Conservation (phyloP, 371 early-diverging fungal species). For the Mortierella sp. region DNA sequence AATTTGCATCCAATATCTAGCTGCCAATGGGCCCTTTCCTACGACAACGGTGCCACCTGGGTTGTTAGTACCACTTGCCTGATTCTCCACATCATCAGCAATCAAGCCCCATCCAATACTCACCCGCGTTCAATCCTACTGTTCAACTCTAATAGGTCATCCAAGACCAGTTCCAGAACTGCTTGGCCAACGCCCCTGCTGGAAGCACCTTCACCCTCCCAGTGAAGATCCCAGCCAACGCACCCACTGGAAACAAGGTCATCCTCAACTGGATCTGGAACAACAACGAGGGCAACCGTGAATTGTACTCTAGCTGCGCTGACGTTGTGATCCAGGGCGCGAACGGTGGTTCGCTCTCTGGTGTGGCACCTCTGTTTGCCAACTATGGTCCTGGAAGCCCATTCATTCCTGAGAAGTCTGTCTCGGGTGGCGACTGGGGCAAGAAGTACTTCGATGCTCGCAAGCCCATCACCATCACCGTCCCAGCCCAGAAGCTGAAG, state of each 20-base stretch:
- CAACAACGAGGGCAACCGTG: conserved; percentile 72
- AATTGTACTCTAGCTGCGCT: conserved; percentile 74
- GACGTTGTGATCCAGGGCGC: conserved; percentile 64
- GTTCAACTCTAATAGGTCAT: conserved; percentile 48
- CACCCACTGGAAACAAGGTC: conserved; percentile 60
- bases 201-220: conserved; percentile 38
- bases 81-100: background rate
- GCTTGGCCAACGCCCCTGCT: conserved; percentile 39
- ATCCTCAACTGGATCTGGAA: conserved; percentile 75
- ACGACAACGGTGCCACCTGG: conserved; percentile 67
- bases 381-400: conserved; percentile 55
- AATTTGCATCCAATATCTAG: conserved; percentile 12
- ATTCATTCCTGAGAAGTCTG: conserved; percentile 36
- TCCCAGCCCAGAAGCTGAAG: conserved; percentile 42
- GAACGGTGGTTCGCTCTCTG: conserved; percentile 56
- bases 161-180: conserved; percentile 63
- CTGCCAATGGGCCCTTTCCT: conserved; percentile 74
- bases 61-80: conserved; percentile 61
- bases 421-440: conserved; percentile 45
- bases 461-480: conserved; percentile 37
- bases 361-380: conserved; percentile 62
- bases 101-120: background rate
- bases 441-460: conserved; percentile 42
- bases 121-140: background rate
- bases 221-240: conserved; percentile 63